Evolutionary conservation across 1,139 yeast genomes (phyloP).

Genomic region (Cylindricascospora bacillispora): DNA sequence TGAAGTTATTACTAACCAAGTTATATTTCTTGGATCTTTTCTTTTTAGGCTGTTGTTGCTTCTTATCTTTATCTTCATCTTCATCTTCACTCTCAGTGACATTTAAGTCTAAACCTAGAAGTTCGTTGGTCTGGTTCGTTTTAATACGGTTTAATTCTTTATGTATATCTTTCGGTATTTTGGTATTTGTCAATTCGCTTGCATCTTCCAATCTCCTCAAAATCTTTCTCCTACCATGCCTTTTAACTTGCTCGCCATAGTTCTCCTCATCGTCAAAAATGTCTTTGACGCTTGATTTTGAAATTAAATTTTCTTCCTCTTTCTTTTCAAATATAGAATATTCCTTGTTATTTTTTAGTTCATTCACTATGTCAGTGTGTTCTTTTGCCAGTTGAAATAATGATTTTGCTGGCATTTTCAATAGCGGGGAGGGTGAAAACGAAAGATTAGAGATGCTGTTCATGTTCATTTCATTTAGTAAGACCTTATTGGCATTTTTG

Average conservation of each 20-base stretch:
- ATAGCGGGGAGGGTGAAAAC: slow-evolving; percentile 22
- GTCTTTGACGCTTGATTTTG: slow-evolving; percentile 1
- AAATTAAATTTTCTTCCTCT: slow-evolving; percentile 4
- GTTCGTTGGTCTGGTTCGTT: slow-evolving; percentile 14
- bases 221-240: slow-evolving; percentile 8
- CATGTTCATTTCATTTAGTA: slow-evolving; percentile 4
- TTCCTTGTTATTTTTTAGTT: slow-evolving; percentile 6
- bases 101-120: slow-evolving; percentile 9
- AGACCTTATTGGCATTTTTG: background rate
- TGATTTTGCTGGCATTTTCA: slow-evolving; percentile 19
- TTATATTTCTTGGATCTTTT: slow-evolving; percentile 22
- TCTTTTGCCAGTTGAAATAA: slow-evolving; percentile 17
- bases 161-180: slow-evolving; percentile 14
- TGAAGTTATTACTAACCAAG: slow-evolving; percentile 26
- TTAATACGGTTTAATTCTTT: slow-evolving; percentile 19
- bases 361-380: slow-evolving; percentile 15
- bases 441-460: too few relatives aligned
- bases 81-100: slow-evolving; percentile 7
- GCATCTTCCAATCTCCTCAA: slow-evolving; percentile 8
- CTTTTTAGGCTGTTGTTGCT: slow-evolving; percentile 5
- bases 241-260: slow-evolving; percentile 4
- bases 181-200: slow-evolving; percentile 1
- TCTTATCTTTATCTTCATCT: slow-evolving; percentile 2
- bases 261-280: background rate
- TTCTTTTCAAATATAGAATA: slow-evolving; percentile 4